Percentiles rank a stretch among this genome's conserved stretches.
These are phyloP conservation scores for Clarireedia monteithiana DNA, from an alignment of 2,329 filamentous ascomycete species.

Conservation along the genomic window DNA sequence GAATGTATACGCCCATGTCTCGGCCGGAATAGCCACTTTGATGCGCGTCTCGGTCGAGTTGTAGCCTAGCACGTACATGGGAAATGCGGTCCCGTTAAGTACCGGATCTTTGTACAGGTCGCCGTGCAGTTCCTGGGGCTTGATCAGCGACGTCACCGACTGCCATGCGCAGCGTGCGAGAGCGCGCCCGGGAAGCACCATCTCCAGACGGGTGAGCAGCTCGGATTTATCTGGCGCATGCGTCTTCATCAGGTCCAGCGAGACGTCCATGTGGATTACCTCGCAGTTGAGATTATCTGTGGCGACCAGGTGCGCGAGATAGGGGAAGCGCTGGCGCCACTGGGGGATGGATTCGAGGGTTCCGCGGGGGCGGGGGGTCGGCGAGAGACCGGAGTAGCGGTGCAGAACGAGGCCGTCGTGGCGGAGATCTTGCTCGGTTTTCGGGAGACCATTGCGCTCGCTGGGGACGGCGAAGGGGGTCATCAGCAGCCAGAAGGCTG, in stretches of 20 bases:
- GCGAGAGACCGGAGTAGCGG: constrained; percentile 19
- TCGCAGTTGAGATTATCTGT: constrained; percentile 46
- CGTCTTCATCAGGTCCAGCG: constrained; percentile 49
- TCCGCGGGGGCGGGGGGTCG: constrained; percentile 12
- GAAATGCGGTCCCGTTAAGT: constrained; percentile 10
- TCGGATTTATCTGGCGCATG: constrained; percentile 53
- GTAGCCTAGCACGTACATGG: constrained; percentile 14
- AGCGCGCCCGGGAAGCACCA: constrained; percentile 45
- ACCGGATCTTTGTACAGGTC: constrained; percentile 31
- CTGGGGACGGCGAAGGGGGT: constrained; percentile 14
- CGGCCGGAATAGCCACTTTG: constrained; percentile 26
- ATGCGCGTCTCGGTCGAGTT: constrained; percentile 19
- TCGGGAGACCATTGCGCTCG: constrained; percentile 14
- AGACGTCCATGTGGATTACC: constrained; percentile 55
- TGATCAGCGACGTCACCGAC: constrained; percentile 49
- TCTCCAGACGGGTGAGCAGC: constrained; percentile 51
- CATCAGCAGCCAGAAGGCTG: constrained; percentile 25
- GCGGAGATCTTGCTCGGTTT: constrained; percentile 19
- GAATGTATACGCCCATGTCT: constrained; percentile 26
- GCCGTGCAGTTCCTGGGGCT: constrained; percentile 40
- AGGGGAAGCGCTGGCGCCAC: constrained; percentile 52
- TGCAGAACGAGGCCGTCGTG: constrained; percentile 18
- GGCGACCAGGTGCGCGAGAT: constrained; percentile 45
- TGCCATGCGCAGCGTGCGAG: constrained; percentile 53
- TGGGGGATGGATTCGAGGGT: constrained; percentile 45